Evolutionary conservation across 257 asterid species (phyloP).

Genomic region (Nicotiana obtusifolia): DNA sequence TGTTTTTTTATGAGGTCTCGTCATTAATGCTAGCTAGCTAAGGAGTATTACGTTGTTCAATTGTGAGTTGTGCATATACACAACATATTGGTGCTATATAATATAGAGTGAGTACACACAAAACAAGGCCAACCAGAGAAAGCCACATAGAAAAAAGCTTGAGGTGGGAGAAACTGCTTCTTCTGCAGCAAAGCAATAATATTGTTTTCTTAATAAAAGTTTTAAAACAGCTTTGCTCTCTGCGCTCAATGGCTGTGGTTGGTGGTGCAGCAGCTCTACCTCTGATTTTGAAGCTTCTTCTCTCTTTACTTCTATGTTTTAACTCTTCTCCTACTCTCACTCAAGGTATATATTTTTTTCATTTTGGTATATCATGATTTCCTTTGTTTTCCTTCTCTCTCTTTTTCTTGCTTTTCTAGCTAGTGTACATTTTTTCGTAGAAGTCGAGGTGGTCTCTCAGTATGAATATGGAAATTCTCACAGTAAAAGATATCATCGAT

Average conservation of each 20-base stretch:
- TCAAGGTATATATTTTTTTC: neutral
- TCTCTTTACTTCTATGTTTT: slow-evolving; percentile 36
- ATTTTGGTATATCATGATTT: neutral
- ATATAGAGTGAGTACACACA: slow-evolving; percentile 25
- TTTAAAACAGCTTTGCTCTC: neutral
- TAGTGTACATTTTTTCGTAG: neutral
- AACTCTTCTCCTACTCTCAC: neutral
- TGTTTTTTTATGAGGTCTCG: no score
- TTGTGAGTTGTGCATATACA: slow-evolving; percentile 4
- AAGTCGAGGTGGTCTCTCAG: neutral
- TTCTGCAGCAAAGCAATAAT: neutral
- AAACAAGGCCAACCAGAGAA: slow-evolving; percentile 13
- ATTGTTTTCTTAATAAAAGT: neutral
- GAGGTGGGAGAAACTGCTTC: neutral
- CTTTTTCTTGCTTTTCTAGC: neutral
- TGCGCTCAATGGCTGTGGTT: slow-evolving; percentile 55
- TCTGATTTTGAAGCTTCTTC: slow-evolving; percentile 26
- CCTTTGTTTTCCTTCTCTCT: neutral
- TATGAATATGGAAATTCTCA: neutral
- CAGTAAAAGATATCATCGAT: neutral
- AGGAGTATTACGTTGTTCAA: neutral
- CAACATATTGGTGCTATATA: neutral
- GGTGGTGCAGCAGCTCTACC: slow-evolving; percentile 38
- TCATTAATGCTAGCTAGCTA: neutral
- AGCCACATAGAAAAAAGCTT: slow-evolving; percentile 7